Evolutionary conservation across 1,284 basidiomycete species (phyloP).

Genomic region (Ustilago xerochloae): DNA sequence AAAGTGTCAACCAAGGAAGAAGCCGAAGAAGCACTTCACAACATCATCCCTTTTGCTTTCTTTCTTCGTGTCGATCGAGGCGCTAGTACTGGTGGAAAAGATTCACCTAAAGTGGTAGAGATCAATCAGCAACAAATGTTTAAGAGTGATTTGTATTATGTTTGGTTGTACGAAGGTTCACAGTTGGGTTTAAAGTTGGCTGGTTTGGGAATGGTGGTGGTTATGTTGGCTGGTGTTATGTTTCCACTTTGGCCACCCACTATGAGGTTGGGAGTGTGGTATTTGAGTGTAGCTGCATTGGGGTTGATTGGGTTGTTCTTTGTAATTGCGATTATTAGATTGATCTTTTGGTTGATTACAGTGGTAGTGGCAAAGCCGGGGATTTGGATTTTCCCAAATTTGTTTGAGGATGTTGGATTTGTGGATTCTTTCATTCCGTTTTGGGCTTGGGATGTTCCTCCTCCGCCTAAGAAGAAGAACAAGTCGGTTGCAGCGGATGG

Average conservation of each 20-base stretch:
- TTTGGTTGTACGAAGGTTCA: slow-evolving; percentile 96
- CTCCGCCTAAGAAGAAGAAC: slow-evolving; percentile 71
- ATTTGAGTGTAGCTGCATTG: slow-evolving; percentile 87
- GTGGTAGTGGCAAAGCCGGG: slow-evolving; percentile 85
- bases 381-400: slow-evolving; percentile 98
- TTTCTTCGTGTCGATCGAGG: slow-evolving; percentile 67
- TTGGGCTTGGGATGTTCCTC: slow-evolving; percentile 95
- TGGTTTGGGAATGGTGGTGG: slow-evolving; percentile 87
- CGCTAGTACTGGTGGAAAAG: slow-evolving; percentile 72
- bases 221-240: slow-evolving; percentile 98
- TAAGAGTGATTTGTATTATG: slow-evolving; percentile 73
- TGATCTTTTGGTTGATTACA: slow-evolving; percentile 96
- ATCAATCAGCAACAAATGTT: slow-evolving; percentile 83
- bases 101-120: slow-evolving; percentile 67
- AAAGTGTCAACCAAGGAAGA: slow-evolving; percentile 77
- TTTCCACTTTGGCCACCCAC: slow-evolving; percentile 97
- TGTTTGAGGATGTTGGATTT: slow-evolving; percentile 98
- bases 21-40: slow-evolving; percentile 78
- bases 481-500: slow-evolving; percentile 15
- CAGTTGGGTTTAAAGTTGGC: slow-evolving; percentile 94
- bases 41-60: slow-evolving; percentile 76
- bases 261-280: slow-evolving; percentile 96
- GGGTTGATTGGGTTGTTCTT: slow-evolving; percentile 92
- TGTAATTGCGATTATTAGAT: slow-evolving; percentile 86
- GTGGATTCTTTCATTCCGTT: slow-evolving; percentile 97